Base-by-base conservation (phyloP, 2,329 filamentous ascomycete genomes). In the Fusarium sp. region DNA sequence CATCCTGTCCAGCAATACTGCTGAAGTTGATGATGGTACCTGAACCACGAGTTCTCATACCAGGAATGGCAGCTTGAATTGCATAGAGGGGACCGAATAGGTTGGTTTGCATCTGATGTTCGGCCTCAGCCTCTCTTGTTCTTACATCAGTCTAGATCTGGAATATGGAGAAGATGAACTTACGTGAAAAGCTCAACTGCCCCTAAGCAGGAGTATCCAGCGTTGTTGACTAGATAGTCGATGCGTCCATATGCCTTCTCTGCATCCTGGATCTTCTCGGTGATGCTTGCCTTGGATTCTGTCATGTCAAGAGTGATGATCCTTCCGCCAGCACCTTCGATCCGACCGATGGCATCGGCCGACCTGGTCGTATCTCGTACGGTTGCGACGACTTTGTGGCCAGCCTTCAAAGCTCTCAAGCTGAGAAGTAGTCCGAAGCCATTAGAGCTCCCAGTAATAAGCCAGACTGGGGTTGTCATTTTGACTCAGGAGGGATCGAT, bases 171-270 rank as follows among this genome's bases (percentile, higher is more conserved):
- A 25, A 34, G 18, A 55, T 49, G 24, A 11, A 66, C 71, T 52
- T 61, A 74, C 22, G 73, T 79, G 54, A 80, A 78, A 1, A 74
- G 51, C 42, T 74, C 73, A 12, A 75, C 48, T 4, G 61, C 55
- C 1, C 69, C 71, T 22, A 75, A 48, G 18, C 61, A 60, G 11
- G 79, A 80, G 55, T 78, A 82, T 4, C 82, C 86, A 4, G 86
- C 85, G 61, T 85, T 85, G 69, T 87, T 88, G 44, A 87, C 81
- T 7, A 88, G 75, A 6, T 86, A 79, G 46, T 88, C 86, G 41
- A 88, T 81, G 3, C 52, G 41, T 11, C 76, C 75, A 34, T 72
- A 74, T 53, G 14, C 69, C 65, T 32, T 79, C 77, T 30, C 73
- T 7, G 72, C 76, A 9, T 67, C 67, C 14, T 71, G 61, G 4